Evolutionary conservation across 345 rosid genomes (phyloP).

Genomic region (Litchi chinensis): DNA sequence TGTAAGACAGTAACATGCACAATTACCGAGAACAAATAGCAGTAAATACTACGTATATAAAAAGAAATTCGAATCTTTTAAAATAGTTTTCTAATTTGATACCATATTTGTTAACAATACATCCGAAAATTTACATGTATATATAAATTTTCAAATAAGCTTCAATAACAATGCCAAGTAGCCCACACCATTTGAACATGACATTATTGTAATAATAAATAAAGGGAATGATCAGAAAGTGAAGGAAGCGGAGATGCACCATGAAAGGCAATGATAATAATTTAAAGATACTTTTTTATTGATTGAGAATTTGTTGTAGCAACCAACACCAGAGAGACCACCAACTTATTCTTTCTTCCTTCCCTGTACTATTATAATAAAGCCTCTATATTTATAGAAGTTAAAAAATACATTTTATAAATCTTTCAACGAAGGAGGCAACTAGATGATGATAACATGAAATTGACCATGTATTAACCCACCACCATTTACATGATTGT

Average conservation of each 20-base stretch:
- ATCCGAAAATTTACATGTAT: too few relatives aligned
- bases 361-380: too few relatives aligned
- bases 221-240: neutral
- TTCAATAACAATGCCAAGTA: too few relatives aligned
- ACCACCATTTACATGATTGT: slow-evolving; percentile 43
- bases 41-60: too few relatives aligned
- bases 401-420: too few relatives aligned
- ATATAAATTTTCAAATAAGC: too few relatives aligned
- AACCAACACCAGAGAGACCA: neutral
- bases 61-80: too few relatives aligned
- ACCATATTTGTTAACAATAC: too few relatives aligned
- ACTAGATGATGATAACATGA: neutral
- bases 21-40: too few relatives aligned
- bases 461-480: neutral
- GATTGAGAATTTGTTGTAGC: neutral
- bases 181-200: too few relatives aligned
- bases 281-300: neutral
- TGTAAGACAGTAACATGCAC: too few relatives aligned
- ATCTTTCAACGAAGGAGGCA: neutral
- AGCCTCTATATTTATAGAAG: neutral
- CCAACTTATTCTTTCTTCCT: neutral
- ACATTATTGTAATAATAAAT: neutral
- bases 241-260: neutral
- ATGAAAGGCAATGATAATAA: neutral
- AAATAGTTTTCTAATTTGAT: too few relatives aligned